Evolutionary conservation across 352 stramenopile genomes (phyloP).

Genomic region (Plasmopara muralis): DNA sequence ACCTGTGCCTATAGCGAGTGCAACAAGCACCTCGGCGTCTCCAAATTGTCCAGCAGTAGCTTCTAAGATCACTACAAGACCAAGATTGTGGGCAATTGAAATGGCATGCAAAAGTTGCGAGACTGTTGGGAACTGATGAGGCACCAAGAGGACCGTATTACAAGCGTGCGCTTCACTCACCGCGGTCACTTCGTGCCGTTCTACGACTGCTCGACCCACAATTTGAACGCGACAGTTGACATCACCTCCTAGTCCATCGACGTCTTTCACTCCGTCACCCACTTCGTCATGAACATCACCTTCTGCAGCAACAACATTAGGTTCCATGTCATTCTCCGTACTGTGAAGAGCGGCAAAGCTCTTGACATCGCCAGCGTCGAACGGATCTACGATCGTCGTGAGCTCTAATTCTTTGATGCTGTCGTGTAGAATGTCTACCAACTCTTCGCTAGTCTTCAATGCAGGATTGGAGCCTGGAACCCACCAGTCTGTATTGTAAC

Average conservation of each 20-base stretch:
- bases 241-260: constrained; percentile 28
- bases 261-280: constrained; percentile 5
- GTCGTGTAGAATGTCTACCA: constrained; percentile 49
- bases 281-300: constrained; percentile 4
- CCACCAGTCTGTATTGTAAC: constrained; percentile 72
- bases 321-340: constrained; percentile 34
- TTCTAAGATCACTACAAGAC: constrained; percentile 46
- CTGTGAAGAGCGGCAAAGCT: constrained; percentile 40
- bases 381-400: constrained; percentile 50
- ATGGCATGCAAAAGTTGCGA: constrained; percentile 37
- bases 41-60: constrained; percentile 26
- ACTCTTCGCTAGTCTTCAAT: constrained; percentile 54
- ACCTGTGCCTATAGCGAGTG: constrained; percentile 43
- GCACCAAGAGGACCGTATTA: constrained; percentile 52
- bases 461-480: constrained; percentile 33
- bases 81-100: constrained; percentile 40
- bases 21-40: constrained; percentile 35
- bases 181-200: constrained; percentile 31
- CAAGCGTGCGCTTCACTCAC: constrained; percentile 49
- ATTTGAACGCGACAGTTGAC: constrained; percentile 44
- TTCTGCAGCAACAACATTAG: constrained; percentile 2
- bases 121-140: constrained; percentile 50
- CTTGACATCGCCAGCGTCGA: constrained; percentile 48
- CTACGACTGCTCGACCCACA: constrained; percentile 31
- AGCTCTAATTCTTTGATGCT: constrained; percentile 50